Percentiles rank a stretch among this genome's conserved stretches.
Evolutionary conservation across 2,329 filamentous ascomycete species (phyloP).

Genomic region (Leptoxyphium fumago): DNA sequence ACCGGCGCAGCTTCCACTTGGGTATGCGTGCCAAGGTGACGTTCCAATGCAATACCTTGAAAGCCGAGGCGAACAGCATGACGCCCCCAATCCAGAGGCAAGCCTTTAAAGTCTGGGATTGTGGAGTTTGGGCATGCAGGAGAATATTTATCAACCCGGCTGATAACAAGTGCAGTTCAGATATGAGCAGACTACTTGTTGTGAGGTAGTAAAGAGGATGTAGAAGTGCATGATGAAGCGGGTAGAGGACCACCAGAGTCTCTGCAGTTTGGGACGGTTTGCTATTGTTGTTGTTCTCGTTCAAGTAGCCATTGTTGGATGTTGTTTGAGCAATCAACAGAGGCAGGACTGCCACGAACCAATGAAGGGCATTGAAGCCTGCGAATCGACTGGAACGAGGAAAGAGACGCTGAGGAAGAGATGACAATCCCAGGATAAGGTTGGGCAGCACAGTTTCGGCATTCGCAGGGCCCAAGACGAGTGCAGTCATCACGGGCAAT

Average conservation of each 20-base stretch:
- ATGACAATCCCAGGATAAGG: slow-evolving; percentile 64
- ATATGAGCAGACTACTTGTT: slow-evolving; percentile 71
- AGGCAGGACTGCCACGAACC: slow-evolving; percentile 61
- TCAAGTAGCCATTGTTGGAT: background rate
- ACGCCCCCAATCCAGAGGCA: slow-evolving; percentile 50
- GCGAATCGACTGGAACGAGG: slow-evolving; percentile 45
- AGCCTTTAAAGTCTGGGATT: slow-evolving; percentile 28
- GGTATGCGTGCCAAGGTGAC: slow-evolving; percentile 77
- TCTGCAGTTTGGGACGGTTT: slow-evolving; percentile 30
- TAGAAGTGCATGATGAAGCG: slow-evolving; percentile 66
- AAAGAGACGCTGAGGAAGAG: slow-evolving; percentile 58
- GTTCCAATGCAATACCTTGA: slow-evolving; percentile 64
- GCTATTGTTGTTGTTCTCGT: background rate
- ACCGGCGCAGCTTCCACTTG: slow-evolving; percentile 69
- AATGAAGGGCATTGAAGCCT: slow-evolving; percentile 56
- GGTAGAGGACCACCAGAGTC: slow-evolving; percentile 53
- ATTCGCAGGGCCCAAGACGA: slow-evolving; percentile 53
- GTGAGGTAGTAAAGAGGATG: slow-evolving; percentile 64
- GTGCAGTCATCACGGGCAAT: slow-evolving; percentile 60
- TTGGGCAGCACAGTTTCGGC: slow-evolving; percentile 56
- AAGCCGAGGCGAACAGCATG: slow-evolving; percentile 56
- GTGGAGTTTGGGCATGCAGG: slow-evolving; percentile 53
- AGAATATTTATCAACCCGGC: slow-evolving; percentile 69
- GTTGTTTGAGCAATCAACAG: slow-evolving; percentile 34
- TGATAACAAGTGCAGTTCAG: slow-evolving; percentile 79